Evolutionary conservation across 1,284 basidiomycete genomes (phyloP).

Genomic region (Ceratobasidium theobromae): DNA sequence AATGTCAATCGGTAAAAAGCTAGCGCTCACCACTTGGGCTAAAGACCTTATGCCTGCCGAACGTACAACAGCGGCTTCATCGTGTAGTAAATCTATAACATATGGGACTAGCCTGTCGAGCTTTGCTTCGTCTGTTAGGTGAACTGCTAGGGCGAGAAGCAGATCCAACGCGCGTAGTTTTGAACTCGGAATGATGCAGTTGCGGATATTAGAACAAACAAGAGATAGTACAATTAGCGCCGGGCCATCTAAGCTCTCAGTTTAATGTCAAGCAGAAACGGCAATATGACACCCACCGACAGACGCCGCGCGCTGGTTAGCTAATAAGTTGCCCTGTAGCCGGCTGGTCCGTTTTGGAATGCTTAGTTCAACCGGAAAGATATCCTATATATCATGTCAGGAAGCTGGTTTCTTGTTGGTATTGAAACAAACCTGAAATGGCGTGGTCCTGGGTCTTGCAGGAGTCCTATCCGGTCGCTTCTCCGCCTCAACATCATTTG

Average conservation of each 20-base stretch:
- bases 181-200: conserved; percentile 83
- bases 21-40: conserved; percentile 74
- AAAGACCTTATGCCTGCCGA: conserved; percentile 77
- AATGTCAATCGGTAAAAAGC: too few species aligned
- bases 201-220: conserved; percentile 87
- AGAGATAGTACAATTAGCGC: conserved; percentile 81
- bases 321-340: conserved; percentile 47
- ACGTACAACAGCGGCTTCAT: conserved; percentile 81
- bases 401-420: background rate
- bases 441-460: conserved; percentile 49
- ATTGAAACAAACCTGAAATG: conserved; percentile 57
- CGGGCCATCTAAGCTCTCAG: conserved; percentile 61
- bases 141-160: conserved; percentile 78
- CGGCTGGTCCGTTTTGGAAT: conserved; percentile 64
- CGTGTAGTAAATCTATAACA: conserved; percentile 83
- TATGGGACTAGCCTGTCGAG: conserved; percentile 93
- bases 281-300: conserved; percentile 52
- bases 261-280: background rate
- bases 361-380: conserved; percentile 72
- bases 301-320: conserved; percentile 55
- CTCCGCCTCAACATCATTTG: conserved; percentile 51
- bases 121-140: conserved; percentile 93
- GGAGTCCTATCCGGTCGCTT: conserved; percentile 56
- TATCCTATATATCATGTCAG: conserved; percentile 51
- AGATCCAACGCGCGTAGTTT: conserved; percentile 85